A percentile compares a stretch with the other conserved stretches of the same genome.
These are phyloP conservation scores for Aegilops sharonensis DNA, from an alignment of 176 grass and related monocot genomes.

Conservation along the genomic window DNA sequence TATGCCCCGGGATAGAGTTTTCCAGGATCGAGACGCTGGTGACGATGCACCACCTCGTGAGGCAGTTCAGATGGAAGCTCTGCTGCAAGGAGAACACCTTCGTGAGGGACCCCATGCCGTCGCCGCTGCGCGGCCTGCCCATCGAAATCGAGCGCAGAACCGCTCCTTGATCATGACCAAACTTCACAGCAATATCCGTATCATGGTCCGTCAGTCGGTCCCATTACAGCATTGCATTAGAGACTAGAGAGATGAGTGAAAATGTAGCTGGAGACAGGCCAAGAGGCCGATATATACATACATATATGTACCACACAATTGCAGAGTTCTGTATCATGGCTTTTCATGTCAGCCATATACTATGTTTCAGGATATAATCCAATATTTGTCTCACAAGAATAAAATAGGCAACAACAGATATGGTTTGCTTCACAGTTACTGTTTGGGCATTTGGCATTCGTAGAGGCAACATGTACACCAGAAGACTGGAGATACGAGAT, in stretches of 20 bases:
- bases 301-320: not conserved
- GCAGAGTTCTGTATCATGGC: not conserved
- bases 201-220: not conserved
- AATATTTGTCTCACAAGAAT: not conserved
- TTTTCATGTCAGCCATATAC: not conserved
- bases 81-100: conserved; percentile 40
- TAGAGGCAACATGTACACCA: conserved; percentile 14
- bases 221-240: not conserved
- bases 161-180: not conserved
- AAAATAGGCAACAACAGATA: not conserved
- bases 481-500: not conserved
- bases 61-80: conserved; percentile 46
- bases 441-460: not conserved
- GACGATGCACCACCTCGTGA: conserved; percentile 37
- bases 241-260: not conserved
- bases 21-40: conserved; percentile 55
- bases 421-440: conserved; percentile 2
- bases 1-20: conserved; percentile 47
- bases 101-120: conserved; percentile 42
- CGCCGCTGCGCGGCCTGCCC: conserved; percentile 33
- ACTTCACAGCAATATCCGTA: not conserved
- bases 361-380: not conserved
- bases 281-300: not conserved
- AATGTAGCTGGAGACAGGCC: not conserved
- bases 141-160: conserved; percentile 17